These are phyloP conservation scores for Iberis amara DNA, from an alignment of 441 rosid genomes.

Conservation along the genomic window DNA sequence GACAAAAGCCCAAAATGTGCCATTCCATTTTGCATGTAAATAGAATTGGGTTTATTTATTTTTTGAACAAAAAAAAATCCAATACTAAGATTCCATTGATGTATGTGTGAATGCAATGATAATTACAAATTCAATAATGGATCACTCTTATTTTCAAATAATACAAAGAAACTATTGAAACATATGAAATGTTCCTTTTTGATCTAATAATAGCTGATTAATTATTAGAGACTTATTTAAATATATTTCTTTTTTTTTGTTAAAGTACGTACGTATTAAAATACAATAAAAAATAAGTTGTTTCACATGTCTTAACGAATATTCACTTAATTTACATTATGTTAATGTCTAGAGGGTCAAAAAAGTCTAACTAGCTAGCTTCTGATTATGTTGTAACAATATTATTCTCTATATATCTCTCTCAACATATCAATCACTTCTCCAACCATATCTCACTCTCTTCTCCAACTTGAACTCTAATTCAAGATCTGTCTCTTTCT, in stretches of 20 bases:
- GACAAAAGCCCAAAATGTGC: neutral
- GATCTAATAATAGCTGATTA: conserved; percentile 23
- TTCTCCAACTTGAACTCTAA: conserved; percentile 24
- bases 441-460: conserved; percentile 21
- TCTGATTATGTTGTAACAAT: conserved; percentile 24
- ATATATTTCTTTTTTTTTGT: neutral
- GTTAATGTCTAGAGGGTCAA: conserved; percentile 25
- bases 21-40: conserved; percentile 1
- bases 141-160: conserved; percentile 18
- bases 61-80: neutral
- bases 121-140: conserved; percentile 22
- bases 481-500: conserved; percentile 1
- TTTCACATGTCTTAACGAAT: conserved; percentile 29
- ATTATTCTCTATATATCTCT: conserved; percentile 15
- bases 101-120: conserved; percentile 18
- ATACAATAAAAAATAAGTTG: conserved; percentile 16
- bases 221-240: neutral
- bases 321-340: conserved; percentile 14
- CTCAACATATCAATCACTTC: conserved; percentile 26
- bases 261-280: conserved; percentile 9
- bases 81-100: conserved; percentile 22
- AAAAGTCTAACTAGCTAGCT: conserved; percentile 12
- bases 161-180: neutral
- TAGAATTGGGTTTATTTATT: neutral
- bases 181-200: neutral